Conservation (phyloP, 1,284 basidiomycete species). For the Leccinum huronense region DNA sequence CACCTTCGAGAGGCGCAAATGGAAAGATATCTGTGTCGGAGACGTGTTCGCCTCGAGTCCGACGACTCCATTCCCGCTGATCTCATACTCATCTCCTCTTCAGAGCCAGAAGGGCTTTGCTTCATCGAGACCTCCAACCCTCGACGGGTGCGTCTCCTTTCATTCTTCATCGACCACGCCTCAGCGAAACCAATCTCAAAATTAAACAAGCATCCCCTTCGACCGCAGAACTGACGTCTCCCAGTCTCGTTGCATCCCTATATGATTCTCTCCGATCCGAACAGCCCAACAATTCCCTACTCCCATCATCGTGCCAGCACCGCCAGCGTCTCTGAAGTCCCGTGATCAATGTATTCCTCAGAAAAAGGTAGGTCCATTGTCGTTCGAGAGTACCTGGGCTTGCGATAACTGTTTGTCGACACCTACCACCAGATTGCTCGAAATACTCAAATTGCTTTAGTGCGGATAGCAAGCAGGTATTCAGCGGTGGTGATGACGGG, state of each 20-base stretch:
- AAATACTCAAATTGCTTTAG: no score
- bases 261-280: constrained; percentile 88
- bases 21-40: constrained; percentile 89
- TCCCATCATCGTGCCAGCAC: no score
- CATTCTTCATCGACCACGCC: background rate
- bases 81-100: constrained; percentile 83
- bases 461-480: no score
- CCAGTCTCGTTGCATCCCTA: constrained; percentile 70
- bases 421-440: no score
- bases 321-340: no score
- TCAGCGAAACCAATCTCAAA: constrained; percentile 96
- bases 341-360: no score
- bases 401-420: no score
- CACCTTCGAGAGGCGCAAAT: constrained; percentile 76
- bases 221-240: constrained; percentile 77
- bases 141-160: constrained; percentile 78
- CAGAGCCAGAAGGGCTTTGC: constrained; percentile 95
- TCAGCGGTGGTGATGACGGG: no score
- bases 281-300: constrained; percentile 98
- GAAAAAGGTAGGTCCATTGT: no score
- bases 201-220: constrained; percentile 94
- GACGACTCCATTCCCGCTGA: constrained; percentile 98
- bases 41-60: constrained; percentile 86
- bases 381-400: no score
- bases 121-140: constrained; percentile 97